Evolutionary conservation across 352 stramenopile species (phyloP).

Genomic region (Phytophthora quininea): DNA sequence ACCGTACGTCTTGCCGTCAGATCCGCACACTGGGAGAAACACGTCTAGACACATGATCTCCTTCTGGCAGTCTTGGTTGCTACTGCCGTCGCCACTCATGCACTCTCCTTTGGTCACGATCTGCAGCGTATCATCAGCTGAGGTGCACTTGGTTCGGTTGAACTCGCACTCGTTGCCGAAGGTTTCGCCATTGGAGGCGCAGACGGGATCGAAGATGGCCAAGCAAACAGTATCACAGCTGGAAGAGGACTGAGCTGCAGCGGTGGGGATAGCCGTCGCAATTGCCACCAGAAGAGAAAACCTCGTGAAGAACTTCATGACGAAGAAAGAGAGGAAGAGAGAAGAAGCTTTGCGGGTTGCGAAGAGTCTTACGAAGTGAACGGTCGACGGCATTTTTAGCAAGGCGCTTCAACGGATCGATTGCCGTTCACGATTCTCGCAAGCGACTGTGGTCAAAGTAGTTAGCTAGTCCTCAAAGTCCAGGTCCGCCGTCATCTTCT

Average conservation of each 20-base stretch:
- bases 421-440: too few relatives aligned
- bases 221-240: conserved; percentile 29
- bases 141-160: conserved; percentile 43
- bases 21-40: conserved; percentile 49
- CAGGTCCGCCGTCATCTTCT: too few relatives aligned
- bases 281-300: background rate
- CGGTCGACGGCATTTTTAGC: background rate
- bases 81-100: conserved; percentile 8
- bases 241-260: background rate
- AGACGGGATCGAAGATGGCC: conserved; percentile 47
- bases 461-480: too few relatives aligned
- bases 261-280: background rate
- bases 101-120: conserved; percentile 37
- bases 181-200: conserved; percentile 56
- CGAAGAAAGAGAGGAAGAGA: background rate
- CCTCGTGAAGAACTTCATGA: background rate
- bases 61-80: conserved; percentile 14
- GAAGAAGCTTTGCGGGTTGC: background rate
- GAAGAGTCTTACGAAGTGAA: background rate
- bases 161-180: conserved; percentile 64
- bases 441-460: too few relatives aligned
- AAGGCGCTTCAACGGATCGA: background rate
- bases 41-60: conserved; percentile 36
- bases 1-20: conserved; percentile 50
- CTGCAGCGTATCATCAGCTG: conserved; percentile 22